phyloP scores from a whole-genome alignment of 1,139 yeast species.

The Candida frijolesensis region DNA sequence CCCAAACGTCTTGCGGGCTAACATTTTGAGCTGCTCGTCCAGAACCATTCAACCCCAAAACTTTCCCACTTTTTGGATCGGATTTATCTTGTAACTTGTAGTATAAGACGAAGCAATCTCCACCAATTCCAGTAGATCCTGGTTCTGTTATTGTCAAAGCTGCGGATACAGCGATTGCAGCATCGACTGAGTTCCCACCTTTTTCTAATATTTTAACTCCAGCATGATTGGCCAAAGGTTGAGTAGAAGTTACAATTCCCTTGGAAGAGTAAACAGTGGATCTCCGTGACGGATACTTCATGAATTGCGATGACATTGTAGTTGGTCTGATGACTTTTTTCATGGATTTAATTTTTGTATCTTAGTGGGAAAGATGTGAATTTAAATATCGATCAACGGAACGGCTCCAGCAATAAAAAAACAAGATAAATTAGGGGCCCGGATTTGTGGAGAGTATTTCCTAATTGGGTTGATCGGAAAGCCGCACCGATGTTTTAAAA shows the following conservation, averaged over 20 bases:
- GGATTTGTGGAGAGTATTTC: neutral
- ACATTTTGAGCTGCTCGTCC: slow-evolving; percentile 66
- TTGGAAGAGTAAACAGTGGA: slow-evolving; percentile 76
- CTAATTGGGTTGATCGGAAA: neutral
- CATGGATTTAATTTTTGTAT: neutral
- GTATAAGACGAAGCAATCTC: slow-evolving; percentile 74
- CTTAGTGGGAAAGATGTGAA: neutral
- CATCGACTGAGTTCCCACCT: slow-evolving; percentile 84
- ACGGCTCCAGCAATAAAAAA: neutral
- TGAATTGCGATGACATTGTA: slow-evolving; percentile 17
- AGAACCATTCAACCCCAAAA: slow-evolving; percentile 73
- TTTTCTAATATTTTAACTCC: slow-evolving; percentile 64
- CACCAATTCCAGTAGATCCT: slow-evolving; percentile 79
- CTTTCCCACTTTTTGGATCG: slow-evolving; percentile 28
- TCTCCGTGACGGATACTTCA: slow-evolving; percentile 58
- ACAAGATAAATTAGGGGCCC: neutral
- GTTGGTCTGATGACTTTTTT: neutral
- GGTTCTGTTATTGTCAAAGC: slow-evolving; percentile 76
- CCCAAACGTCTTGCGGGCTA: slow-evolving; percentile 50
- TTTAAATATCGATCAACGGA: neutral
- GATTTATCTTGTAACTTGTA: slow-evolving; percentile 49
- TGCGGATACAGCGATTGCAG: slow-evolving; percentile 80
- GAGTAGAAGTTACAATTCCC: slow-evolving; percentile 77
- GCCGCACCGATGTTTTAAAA: neutral
- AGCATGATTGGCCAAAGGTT: slow-evolving; percentile 77